Evolutionary conservation across 305 asterid genomes (phyloP).

Genomic region (Solanum aculeatissimum): DNA sequence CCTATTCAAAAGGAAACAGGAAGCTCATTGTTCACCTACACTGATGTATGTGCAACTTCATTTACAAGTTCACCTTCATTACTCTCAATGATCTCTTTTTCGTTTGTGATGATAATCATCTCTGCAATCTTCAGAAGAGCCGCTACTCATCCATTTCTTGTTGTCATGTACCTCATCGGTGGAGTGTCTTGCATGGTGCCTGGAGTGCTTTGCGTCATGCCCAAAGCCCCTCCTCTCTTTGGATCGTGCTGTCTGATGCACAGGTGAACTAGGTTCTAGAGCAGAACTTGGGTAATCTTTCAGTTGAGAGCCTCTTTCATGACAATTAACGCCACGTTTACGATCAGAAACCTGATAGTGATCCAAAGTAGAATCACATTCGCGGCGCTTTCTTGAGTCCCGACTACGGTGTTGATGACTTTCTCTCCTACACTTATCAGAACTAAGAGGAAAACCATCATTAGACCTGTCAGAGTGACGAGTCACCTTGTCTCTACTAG

Average conservation of each 20-base stretch:
- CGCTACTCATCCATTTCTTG: conserved; percentile 17
- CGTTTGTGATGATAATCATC: conserved; percentile 11
- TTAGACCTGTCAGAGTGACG: conserved; percentile 32
- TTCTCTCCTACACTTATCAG: conserved; percentile 29
- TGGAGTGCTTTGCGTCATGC: conserved; percentile 8
- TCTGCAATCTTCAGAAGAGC: conserved; percentile 14
- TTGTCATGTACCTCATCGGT: conserved; percentile 1
- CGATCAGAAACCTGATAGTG: conserved; percentile 23
- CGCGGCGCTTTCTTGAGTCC: conserved; percentile 35
- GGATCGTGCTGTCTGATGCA: conserved; percentile 13
- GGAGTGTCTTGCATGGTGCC: conserved; percentile 4
- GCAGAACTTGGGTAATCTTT: conserved; percentile 6
- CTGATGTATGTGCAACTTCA: no score
- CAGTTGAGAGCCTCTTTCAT: conserved; percentile 8
- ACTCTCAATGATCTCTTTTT: conserved; percentile 29
- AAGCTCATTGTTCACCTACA: no score
- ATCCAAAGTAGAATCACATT: conserved; percentile 39
- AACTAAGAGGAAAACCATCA: conserved; percentile 31
- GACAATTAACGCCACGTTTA: conserved; percentile 11
- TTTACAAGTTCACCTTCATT: neutral
- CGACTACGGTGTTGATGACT: conserved; percentile 31
- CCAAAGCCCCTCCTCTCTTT: conserved; percentile 23
- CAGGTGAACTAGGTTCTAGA: conserved; percentile 4
- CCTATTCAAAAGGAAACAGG: no score
- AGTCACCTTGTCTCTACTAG: conserved; percentile 36